A percentile compares a stretch with the other conserved stretches of the same genome.
These are phyloP conservation scores for Mortierella sp. DNA, from an alignment of 371 early-diverging fungal species.

Conservation along the genomic window DNA sequence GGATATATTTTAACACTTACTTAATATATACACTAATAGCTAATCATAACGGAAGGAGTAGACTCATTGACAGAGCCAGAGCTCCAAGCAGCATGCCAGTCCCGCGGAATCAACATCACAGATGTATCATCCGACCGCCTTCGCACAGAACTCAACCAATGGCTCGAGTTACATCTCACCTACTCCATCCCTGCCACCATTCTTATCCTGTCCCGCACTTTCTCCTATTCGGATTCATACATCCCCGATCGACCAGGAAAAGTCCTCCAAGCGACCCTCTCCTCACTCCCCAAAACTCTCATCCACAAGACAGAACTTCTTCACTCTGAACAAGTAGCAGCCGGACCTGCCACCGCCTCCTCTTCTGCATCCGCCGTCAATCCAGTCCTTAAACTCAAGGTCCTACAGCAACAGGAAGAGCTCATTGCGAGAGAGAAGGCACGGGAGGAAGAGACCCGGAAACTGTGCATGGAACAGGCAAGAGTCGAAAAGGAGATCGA, in stretches of 20 bases:
- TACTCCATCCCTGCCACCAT: conserved; percentile 93
- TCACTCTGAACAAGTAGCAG: conserved; percentile 83
- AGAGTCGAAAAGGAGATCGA: conserved; percentile 50
- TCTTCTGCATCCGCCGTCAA: conserved; percentile 79
- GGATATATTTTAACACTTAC: background rate
- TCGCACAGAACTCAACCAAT: conserved; percentile 89
- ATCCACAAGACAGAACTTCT: conserved; percentile 89
- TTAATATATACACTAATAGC: conserved; percentile 40
- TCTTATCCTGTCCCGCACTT: conserved; percentile 90
- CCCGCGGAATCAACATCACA: conserved; percentile 89
- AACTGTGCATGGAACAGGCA: conserved; percentile 62
- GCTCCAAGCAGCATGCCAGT: conserved; percentile 86
- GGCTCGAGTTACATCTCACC: conserved; percentile 93
- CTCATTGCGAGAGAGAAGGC: conserved; percentile 92
- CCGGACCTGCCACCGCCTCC: conserved; percentile 73
- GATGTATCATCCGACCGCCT: conserved; percentile 89
- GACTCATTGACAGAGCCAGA: conserved; percentile 86
- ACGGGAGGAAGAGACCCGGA: conserved; percentile 68
- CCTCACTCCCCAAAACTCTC: conserved; percentile 90
- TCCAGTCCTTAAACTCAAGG: conserved; percentile 74
- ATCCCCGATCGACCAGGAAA: conserved; percentile 69
- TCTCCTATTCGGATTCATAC: conserved; percentile 79
- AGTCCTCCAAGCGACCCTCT: conserved; percentile 91
- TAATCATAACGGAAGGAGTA: conserved; percentile 89
- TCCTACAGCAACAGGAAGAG: conserved; percentile 94